These are phyloP conservation scores for Suhomyces ambrosiae DNA, from an alignment of 1,139 yeast genomes.

Conservation along the genomic window DNA sequence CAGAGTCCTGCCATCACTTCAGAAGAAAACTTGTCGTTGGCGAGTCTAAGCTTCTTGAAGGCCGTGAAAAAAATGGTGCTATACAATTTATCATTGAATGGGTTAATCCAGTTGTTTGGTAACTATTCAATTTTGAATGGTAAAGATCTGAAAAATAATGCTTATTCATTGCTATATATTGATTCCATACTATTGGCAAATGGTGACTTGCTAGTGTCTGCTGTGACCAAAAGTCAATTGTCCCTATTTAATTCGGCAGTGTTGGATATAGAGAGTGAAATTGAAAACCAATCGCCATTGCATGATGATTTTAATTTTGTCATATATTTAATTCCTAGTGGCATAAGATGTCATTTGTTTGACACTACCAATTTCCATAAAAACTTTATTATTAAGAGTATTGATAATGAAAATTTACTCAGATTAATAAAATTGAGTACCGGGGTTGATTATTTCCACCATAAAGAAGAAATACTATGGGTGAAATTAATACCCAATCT, in stretches of 20 bases:
- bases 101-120: conserved; percentile 53
- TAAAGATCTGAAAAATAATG: conserved; percentile 19
- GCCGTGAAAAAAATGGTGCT: conserved; percentile 61
- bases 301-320: conserved; percentile 34
- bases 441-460: conserved; percentile 41
- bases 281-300: conserved; percentile 14
- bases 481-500: conserved; percentile 67
- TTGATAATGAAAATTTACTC: conserved; percentile 38
- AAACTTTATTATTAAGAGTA: conserved; percentile 31
- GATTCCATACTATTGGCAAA: conserved; percentile 57
- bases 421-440: conserved; percentile 55
- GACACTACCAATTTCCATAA: conserved; percentile 53
- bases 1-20: conserved; percentile 9
- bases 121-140: conserved; percentile 45
- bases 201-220: conserved; percentile 50
- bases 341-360: conserved; percentile 64
- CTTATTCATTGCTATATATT: conserved; percentile 40
- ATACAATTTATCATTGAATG: conserved; percentile 44
- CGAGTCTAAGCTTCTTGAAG: conserved; percentile 57
- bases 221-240: conserved; percentile 28
- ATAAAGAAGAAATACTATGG: conserved; percentile 46
- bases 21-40: conserved; percentile 43
- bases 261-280: conserved; percentile 20
- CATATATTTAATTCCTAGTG: conserved; percentile 73
- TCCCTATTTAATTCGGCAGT: conserved; percentile 35